Percentiles rank a stretch among this genome's conserved stretches.
Evolutionary conservation across 257 asterid genomes (phyloP).

Genomic region (Avicennia marina): DNA sequence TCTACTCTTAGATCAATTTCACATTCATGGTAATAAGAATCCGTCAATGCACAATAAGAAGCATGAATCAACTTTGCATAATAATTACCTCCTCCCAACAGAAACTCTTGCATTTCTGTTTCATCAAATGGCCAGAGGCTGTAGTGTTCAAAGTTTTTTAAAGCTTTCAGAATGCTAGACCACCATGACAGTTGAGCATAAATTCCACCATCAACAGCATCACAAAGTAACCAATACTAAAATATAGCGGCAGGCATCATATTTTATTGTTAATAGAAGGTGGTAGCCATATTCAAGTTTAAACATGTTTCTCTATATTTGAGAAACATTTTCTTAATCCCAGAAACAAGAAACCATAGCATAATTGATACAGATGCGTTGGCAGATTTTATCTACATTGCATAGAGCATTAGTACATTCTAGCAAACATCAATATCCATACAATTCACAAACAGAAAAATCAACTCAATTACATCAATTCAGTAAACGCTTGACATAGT

Average conservation of each 20-base stretch:
- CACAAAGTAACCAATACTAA: too few relatives aligned
- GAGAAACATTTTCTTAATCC: too few relatives aligned
- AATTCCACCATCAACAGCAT: not conserved
- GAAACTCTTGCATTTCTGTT: too few relatives aligned
- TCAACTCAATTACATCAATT: slow-evolving; percentile 12
- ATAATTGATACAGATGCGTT: not conserved
- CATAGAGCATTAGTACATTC: not conserved
- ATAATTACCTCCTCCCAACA: too few relatives aligned
- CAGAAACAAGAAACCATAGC: not conserved
- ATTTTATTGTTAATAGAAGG: too few relatives aligned
- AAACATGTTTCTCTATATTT: too few relatives aligned
- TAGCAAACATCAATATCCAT: not conserved
- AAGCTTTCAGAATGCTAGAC: not conserved
- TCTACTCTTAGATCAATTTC: slow-evolving; percentile 17
- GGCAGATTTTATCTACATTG: too few relatives aligned
- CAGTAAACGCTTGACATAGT: slow-evolving; percentile 9
- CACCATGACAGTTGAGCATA: not conserved
- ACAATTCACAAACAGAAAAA: not conserved
- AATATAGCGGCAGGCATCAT: too few relatives aligned
- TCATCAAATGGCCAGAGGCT: too few relatives aligned
- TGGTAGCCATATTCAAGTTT: not conserved
- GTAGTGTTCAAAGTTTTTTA: too few relatives aligned
- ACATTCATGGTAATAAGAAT: slow-evolving; percentile 12
- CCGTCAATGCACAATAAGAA: too few relatives aligned
- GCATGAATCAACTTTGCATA: too few relatives aligned